These are phyloP conservation scores for Allium sativum DNA, from an alignment of 106 monocot species.

Conservation along the genomic window DNA sequence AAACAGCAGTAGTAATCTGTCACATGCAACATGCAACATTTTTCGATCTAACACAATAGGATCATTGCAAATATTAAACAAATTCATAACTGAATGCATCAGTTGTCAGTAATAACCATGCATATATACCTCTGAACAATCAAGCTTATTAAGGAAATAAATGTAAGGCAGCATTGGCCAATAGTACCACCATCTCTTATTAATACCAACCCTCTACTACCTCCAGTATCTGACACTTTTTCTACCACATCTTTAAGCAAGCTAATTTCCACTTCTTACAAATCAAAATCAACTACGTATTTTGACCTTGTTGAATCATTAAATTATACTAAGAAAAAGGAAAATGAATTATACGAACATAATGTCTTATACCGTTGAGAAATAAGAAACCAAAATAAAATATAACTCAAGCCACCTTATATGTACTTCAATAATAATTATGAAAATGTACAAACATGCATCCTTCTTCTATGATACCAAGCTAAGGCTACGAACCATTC, in stretches of 20 bases:
- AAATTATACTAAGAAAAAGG: too few relatives aligned
- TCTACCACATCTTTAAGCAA: slow-evolving; percentile 58
- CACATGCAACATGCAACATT: not conserved
- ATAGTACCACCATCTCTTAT: slow-evolving; percentile 91
- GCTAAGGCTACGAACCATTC: too few relatives aligned
- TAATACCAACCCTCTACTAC: slow-evolving; percentile 67
- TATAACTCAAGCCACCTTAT: too few relatives aligned
- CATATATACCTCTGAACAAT: slow-evolving; percentile 63
- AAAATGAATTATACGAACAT: too few relatives aligned
- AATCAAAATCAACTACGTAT: slow-evolving; percentile 85
- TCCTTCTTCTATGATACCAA: too few relatives aligned
- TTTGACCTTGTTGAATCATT: slow-evolving; percentile 47
- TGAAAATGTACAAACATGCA: too few relatives aligned
- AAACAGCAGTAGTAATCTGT: slow-evolving; percentile 81
- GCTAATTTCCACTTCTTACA: slow-evolving; percentile 83
- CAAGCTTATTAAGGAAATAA: slow-evolving; percentile 78
- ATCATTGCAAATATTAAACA: not conserved
- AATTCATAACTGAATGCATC: not conserved
- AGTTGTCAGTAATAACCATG: not conserved
- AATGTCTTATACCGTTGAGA: too few relatives aligned
- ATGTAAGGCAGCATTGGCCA: slow-evolving; percentile 81
- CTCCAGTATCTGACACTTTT: slow-evolving; percentile 29
- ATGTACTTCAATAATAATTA: too few relatives aligned
- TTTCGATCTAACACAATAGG: not conserved
- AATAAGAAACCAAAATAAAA: too few relatives aligned